A percentile compares a stretch with the other conserved stretches of the same genome.
phyloP scores from a whole-genome alignment of 805 yeast genomes.

The Yarrowia phangngaensis region DNA sequence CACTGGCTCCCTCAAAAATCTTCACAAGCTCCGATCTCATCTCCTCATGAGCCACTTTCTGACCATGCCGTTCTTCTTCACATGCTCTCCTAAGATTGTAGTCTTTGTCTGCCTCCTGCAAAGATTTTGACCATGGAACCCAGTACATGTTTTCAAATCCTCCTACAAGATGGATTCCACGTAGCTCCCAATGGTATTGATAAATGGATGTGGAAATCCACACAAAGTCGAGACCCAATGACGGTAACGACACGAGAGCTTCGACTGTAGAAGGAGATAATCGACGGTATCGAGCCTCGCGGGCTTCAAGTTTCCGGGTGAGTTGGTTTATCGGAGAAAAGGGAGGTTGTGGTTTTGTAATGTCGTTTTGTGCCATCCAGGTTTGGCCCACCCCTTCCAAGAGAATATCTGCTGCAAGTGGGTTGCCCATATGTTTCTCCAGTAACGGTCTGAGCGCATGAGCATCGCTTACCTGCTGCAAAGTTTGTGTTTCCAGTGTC shows the following conservation, averaged over 20 bases:
- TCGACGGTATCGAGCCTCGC: conserved; percentile 1
- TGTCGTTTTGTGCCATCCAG: too few relatives aligned
- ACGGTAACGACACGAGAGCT: conserved; percentile 26
- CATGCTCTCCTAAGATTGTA: conserved; percentile 17
- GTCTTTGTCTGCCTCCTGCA: conserved; percentile 30
- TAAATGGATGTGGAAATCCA: conserved; percentile 32
- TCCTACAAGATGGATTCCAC: conserved; percentile 29
- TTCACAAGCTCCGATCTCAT: neutral
- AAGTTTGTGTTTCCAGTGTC: neutral
- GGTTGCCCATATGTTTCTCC: conserved; percentile 18
- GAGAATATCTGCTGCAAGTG: neutral
- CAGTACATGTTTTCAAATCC: conserved; percentile 33
- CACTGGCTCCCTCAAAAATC: conserved; percentile 8
- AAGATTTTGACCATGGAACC: conserved; percentile 30
- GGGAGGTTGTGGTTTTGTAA: too few relatives aligned
- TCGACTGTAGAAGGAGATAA: conserved; percentile 28
- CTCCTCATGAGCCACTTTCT: conserved; percentile 7
- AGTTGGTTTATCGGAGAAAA: neutral
- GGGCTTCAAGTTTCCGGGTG: neutral
- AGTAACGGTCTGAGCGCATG: conserved; percentile 6
- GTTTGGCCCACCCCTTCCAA: too few relatives aligned
- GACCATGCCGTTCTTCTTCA: conserved; percentile 8
- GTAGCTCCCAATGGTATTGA: conserved; percentile 29
- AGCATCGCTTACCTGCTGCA: neutral
- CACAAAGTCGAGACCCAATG: conserved; percentile 29